Evolutionary conservation across 2,329 filamentous ascomycete genomes (phyloP), one percentile per base, ranked within the genome.

Genomic region (Atkinsonella hypoxylon): DNA sequence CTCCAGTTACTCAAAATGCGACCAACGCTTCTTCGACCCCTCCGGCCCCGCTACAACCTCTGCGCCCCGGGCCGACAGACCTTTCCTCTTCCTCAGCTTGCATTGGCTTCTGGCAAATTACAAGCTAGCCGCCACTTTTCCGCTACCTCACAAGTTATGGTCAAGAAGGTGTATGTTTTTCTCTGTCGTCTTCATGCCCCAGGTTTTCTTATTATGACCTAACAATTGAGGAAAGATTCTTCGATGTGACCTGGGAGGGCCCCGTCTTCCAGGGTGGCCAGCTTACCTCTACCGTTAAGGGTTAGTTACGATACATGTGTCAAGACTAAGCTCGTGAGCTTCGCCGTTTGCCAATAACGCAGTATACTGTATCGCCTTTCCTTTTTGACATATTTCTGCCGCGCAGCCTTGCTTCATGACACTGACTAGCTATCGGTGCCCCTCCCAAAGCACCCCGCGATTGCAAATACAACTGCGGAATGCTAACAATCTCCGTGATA

Each of bases 171-270:
- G 74, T 88, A 76, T 74, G 82, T 34, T 10, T 39, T 22, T 9
- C 52, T 54, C 64, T 50, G 55, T 51, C 18, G 15, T 49, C 34
- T 20, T 11, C 40, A 17, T 45, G 17, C 34, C 39, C 6, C 47
- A 53, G 30, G 50, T 32, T 18, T 11, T n/a, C 20, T 26, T 26
- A 7, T 8, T 42, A 8, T 20, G 20, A 13, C 18, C 43, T 50
- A 22, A 50, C 48, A 51, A 18, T 51, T 43, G 39, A 46, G 41
- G 48, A 53, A 54, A 81, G 77, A 64, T 87, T 73, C 75, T 89
- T 91, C 74, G 84, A 90, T 56, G 65, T 85, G 55, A 67, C 76
- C 66, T 88, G 84, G 85, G 75, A 81, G 65, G 87, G 85, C 58
- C 85, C 86, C 57, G 75, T 81, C 66, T 61, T 94, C 59, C 73